Base-by-base conservation (phyloP, 495 filamentous ascomycete genomes). In the Hyaloscypha finlandica region DNA sequence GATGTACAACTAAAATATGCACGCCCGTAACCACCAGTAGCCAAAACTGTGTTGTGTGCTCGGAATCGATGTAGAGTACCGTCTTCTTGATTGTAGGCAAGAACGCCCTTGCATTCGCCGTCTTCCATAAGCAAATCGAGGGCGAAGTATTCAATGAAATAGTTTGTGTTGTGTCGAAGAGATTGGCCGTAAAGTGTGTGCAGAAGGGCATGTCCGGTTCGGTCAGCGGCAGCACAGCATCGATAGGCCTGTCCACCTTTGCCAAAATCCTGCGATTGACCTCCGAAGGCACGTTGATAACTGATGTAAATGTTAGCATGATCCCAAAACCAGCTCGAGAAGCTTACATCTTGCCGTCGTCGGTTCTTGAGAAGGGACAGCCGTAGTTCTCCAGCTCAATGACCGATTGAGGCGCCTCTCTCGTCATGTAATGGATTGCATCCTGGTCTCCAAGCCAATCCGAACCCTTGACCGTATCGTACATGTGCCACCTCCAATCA, bases 401-500 rank as follows among this genome's bases (percentile, higher is more conserved):
- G 65, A 98, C 93, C 73, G 89, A 92, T 61, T 88, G 87, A 30
- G 94, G 93, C 25, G 94, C 94, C 79, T 97, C 95, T 68, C 93
- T 86, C 68, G 94, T 97, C 94, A 98, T 98, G 82, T 98, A 98
- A 80, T 98, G 94, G 76, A 98, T 98, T 59, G 94, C 94, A 80
- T 98, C 94, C 82, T 98, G 94, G 81, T 98, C 94, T 77, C 94
- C 94, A 37, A 98, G 86, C 94, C 94, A 98, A 84, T 98, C 94
- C 63, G 92, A 96, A 73, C 94, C 94, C 84, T 98, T 98, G 68
- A 98, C 94, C 56, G 94, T 98, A 80, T 98, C 94, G 84, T 97
- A 98, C 94, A 97, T 97, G 83, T 98, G 94, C 94, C 94, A 97
- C 79, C 94, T 89, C 94, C 94, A 98, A 83, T 98, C 94, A 78